These are phyloP conservation scores for Kluyveromyces wickerhamii DNA, from an alignment of 805 yeast genomes.

Conservation along the genomic window DNA sequence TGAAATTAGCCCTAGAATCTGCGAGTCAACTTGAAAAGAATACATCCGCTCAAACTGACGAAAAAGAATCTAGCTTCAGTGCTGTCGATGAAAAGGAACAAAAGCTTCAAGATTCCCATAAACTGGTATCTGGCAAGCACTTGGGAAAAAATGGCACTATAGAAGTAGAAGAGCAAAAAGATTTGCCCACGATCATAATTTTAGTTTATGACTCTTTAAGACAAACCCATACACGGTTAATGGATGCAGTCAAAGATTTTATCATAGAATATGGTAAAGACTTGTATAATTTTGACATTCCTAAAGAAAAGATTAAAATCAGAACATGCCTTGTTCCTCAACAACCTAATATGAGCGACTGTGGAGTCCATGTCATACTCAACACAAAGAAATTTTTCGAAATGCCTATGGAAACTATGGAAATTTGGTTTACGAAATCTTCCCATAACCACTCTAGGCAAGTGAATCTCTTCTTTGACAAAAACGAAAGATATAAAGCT, in stretches of 20 bases:
- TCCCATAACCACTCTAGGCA: slow-evolving; percentile 13
- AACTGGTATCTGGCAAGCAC: too few relatives aligned
- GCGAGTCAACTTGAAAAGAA: too few relatives aligned
- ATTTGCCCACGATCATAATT: slow-evolving; percentile 32
- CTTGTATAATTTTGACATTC: slow-evolving; percentile 42
- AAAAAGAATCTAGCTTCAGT: too few relatives aligned
- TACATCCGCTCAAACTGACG: too few relatives aligned
- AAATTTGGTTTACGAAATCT: slow-evolving; percentile 36
- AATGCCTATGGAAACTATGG: slow-evolving; percentile 40
- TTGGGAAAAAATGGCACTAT: too few relatives aligned
- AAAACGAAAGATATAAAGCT: slow-evolving; percentile 17
- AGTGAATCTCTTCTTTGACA: slow-evolving; percentile 24
- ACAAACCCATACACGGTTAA: slow-evolving; percentile 42
- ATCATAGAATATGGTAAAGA: slow-evolving; percentile 64
- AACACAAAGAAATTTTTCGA: slow-evolving; percentile 54
- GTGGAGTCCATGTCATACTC: slow-evolving; percentile 87
- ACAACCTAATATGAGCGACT: slow-evolving; percentile 85
- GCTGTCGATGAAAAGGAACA: too few relatives aligned
- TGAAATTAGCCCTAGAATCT: slow-evolving; percentile 7
- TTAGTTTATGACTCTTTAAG: slow-evolving; percentile 71
- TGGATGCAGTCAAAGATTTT: slow-evolving; percentile 50
- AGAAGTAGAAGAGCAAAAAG: too few relatives aligned
- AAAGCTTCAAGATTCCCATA: too few relatives aligned
- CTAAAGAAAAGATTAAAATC: slow-evolving; percentile 39
- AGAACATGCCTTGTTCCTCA: slow-evolving; percentile 57